Conservation (phyloP, 768 basidiomycete genomes). For the Neoboletus magnificus region DNA sequence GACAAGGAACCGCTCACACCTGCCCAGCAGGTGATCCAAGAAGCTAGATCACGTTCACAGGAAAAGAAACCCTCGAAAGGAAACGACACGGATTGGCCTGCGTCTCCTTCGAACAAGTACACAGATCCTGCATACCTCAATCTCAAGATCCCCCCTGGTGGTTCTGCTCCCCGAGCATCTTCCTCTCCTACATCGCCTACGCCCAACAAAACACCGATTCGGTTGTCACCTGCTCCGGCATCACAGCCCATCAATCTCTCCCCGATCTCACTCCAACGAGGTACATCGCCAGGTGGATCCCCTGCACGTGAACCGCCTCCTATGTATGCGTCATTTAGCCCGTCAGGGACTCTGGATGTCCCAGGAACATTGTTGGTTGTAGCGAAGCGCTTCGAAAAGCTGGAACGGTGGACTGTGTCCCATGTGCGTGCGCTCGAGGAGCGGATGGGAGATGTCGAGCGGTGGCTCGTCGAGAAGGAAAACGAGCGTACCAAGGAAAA, state of each 20-base stretch:
- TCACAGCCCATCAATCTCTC: slow-evolving; percentile 49
- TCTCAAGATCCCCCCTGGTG: slow-evolving; percentile 48
- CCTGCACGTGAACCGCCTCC: slow-evolving; percentile 54
- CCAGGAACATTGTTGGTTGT: slow-evolving; percentile 71
- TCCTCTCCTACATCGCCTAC: slow-evolving; percentile 62
- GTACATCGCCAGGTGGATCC: slow-evolving; percentile 37
- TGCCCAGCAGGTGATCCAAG: slow-evolving; percentile 77
- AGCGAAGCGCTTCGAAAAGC: slow-evolving; percentile 77
- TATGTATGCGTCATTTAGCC: slow-evolving; percentile 71
- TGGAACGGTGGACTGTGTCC: slow-evolving; percentile 86
- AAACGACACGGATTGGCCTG: slow-evolving; percentile 57
- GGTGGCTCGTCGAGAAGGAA: slow-evolving; percentile 85
- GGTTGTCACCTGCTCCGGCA: slow-evolving; percentile 37
- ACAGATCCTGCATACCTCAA: slow-evolving; percentile 57
- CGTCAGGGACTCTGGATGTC: slow-evolving; percentile 70
- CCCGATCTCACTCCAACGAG: slow-evolving; percentile 59
- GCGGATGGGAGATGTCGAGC: slow-evolving; percentile 88
- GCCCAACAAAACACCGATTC: slow-evolving; percentile 36
- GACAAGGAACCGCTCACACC: slow-evolving; percentile 73
- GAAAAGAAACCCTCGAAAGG: slow-evolving; percentile 36
- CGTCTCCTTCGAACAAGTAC: slow-evolving; percentile 48
- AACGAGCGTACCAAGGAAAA: slow-evolving; percentile 48
- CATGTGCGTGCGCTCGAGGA: slow-evolving; percentile 89
- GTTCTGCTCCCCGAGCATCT: slow-evolving; percentile 46
- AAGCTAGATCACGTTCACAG: slow-evolving; percentile 65